Base-by-base conservation (phyloP, 1,284 basidiomycete species). In the Heliocybe sulcata region DNA sequence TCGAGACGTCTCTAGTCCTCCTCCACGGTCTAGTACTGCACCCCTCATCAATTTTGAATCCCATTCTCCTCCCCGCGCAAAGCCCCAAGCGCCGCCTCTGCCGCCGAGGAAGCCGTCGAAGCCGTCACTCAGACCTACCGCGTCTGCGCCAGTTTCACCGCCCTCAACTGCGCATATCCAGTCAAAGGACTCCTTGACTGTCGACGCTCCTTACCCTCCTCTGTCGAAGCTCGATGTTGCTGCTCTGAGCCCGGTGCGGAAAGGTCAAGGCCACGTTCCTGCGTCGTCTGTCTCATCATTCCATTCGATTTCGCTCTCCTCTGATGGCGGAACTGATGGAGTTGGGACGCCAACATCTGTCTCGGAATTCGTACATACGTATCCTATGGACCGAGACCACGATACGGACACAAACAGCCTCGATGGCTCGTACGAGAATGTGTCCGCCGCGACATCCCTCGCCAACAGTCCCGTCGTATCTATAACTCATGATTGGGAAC, bases 271-370 rank as follows among this genome's bases (percentile, higher is more conserved):
- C 26, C 87, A 90, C 65, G 78, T 72, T 2, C 78, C 78, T 1
- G 78, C 77, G 2, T 87, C 86, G 1, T 90, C 88, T 31, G 77
- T 90, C 35, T 88, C 87, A 3, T 90, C 87, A 19, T 88, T 90
- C 58, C 87, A 89, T 61, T 90, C 88, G 0, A 84, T 90, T 16
- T 90, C 88, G 0, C 76, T 90, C 2, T 90, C 87, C 2, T 86
- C 84, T 9, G 83, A 87, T 58, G 76, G 75, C n/a, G 71, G 68
- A 19, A 68, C 76, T 26, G 79, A 80, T 57, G 65, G 69, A 3
- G 71, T 53, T 52, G 56, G 64, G 59, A 75, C 76, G 1, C 74
- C 76, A 0, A 70, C 68, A 51, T 75, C 75, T 19, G 58, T 75
- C 31, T 63, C 75, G 38, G 70, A 72, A 55, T 71, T 72, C 58